A percentile compares a stretch with the other conserved stretches of the same genome.
These are phyloP conservation scores for Cardamine resedifolia DNA, from an alignment of 345 rosid genomes.

Conservation along the genomic window DNA sequence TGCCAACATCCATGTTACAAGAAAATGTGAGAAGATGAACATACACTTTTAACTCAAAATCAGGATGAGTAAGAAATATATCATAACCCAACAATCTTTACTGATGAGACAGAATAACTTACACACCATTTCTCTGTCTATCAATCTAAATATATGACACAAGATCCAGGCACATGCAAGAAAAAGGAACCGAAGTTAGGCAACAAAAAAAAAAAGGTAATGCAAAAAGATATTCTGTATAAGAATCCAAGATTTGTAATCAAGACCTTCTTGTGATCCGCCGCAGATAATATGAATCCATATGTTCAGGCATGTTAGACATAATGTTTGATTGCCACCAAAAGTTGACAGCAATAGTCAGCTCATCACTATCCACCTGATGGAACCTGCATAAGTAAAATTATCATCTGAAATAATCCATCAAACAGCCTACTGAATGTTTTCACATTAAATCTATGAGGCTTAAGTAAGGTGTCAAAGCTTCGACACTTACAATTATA, in stretches of 20 bases:
- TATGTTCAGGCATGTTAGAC: slow-evolving; percentile 68
- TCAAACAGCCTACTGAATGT: slow-evolving; percentile 25
- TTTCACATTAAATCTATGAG: not conserved
- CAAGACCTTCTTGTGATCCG: slow-evolving; percentile 67
- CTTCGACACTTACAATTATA: not conserved
- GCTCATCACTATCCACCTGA: slow-evolving; percentile 77
- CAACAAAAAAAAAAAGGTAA: slow-evolving; percentile 13
- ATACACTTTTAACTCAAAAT: not conserved
- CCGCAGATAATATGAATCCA: slow-evolving; percentile 88
- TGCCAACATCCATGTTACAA: slow-evolving; percentile 31
- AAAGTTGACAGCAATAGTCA: slow-evolving; percentile 83
- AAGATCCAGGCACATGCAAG: slow-evolving; percentile 33
- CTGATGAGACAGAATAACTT: slow-evolving; percentile 27
- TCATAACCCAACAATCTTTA: slow-evolving; percentile 20
- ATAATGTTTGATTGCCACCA: slow-evolving; percentile 81
- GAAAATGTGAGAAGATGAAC: slow-evolving; percentile 3
- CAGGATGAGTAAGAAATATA: slow-evolving; percentile 13
- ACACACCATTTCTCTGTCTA: slow-evolving; percentile 84
- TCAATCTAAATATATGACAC: slow-evolving; percentile 52
- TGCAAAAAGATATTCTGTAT: not conserved
- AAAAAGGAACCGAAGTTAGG: slow-evolving; percentile 33
- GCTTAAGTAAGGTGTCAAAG: not conserved
- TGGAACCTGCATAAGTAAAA: slow-evolving; percentile 66
- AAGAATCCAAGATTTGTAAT: slow-evolving; percentile 17
- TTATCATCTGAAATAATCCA: slow-evolving; percentile 3